These are phyloP conservation scores for Sporothrix inflata DNA, from an alignment of 2,329 filamentous ascomycete genomes.

Conservation along the genomic window DNA sequence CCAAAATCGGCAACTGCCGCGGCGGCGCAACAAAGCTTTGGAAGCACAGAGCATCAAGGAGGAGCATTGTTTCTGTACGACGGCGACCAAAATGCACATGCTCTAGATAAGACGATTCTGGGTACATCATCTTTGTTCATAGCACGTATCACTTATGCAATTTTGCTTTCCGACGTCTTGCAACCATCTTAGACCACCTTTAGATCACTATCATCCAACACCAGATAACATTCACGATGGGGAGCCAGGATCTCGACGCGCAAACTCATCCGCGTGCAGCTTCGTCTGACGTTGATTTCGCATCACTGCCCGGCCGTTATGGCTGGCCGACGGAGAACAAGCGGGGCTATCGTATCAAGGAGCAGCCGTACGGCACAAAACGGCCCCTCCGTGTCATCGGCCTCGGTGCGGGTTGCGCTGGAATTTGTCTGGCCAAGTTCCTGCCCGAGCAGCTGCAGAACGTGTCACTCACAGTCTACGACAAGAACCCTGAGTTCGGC, in stretches of 20 bases:
- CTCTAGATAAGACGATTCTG: too few relatives aligned
- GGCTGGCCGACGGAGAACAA: neutral
- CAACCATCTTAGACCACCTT: too few relatives aligned
- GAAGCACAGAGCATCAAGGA: neutral
- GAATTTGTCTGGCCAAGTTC: neutral
- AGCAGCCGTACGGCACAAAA: neutral
- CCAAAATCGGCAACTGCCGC: neutral
- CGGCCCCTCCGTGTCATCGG: neutral
- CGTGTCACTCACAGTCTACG: neutral
- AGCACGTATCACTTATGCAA: too few relatives aligned
- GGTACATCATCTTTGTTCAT: too few relatives aligned
- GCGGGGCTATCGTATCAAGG: neutral
- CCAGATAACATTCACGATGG: too few relatives aligned
- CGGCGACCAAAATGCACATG: too few relatives aligned
- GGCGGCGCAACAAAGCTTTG: neutral
- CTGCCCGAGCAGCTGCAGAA: neutral
- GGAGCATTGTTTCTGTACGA: too few relatives aligned
- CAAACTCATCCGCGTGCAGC: neutral
- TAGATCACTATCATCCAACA: too few relatives aligned
- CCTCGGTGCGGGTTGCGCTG: neutral
- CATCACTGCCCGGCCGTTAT: neutral
- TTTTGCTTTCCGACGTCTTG: too few relatives aligned
- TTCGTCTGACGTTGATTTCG: neutral
- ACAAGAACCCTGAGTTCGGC: neutral
- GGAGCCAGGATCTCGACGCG: neutral